Evolutionary conservation across 2,329 filamentous ascomycete genomes (phyloP).

Genomic region (Cladosporium sp.): DNA sequence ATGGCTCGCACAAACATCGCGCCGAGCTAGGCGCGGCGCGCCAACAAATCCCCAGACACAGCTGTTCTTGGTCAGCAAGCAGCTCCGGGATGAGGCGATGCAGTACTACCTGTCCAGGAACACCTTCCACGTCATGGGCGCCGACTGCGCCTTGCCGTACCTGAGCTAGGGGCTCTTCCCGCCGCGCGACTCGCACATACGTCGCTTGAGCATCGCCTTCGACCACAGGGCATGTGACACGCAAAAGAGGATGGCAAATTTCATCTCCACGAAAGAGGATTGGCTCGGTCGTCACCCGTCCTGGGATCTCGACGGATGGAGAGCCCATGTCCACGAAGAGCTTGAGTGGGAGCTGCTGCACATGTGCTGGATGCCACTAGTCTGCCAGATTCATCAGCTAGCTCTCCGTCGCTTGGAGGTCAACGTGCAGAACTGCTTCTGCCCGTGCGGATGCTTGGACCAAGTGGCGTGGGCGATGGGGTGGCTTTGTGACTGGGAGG

Average conservation of each 20-base stretch:
- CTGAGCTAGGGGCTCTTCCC: slow-evolving; percentile 11
- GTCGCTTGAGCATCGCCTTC: slow-evolving; percentile 9
- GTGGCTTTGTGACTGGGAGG: slow-evolving; percentile 10
- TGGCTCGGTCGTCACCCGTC: not conserved
- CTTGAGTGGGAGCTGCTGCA: slow-evolving; percentile 11
- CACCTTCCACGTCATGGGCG: slow-evolving; percentile 11
- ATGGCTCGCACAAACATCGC: not conserved
- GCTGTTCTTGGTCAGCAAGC: slow-evolving; percentile 28
- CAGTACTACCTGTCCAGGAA: slow-evolving; percentile 10
- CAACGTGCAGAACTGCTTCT: slow-evolving; percentile 10
- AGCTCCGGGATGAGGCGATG: slow-evolving; percentile 28
- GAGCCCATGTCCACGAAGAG: slow-evolving; percentile 1
- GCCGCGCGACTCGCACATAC: slow-evolving; percentile 6
- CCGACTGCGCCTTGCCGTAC: slow-evolving; percentile 7
- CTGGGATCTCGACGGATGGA: not conserved
- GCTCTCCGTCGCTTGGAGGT: slow-evolving; percentile 1
- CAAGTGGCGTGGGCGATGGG: slow-evolving; percentile 9
- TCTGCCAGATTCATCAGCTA: slow-evolving; percentile 7
- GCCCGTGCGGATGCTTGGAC: slow-evolving; percentile 5
- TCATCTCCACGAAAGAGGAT: not conserved
- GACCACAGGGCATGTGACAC: slow-evolving; percentile 8
- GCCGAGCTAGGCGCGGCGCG: not conserved
- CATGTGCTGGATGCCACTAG: slow-evolving; percentile 9
- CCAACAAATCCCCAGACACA: not conserved
- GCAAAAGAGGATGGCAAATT: slow-evolving; percentile 4